Percentiles rank a stretch among this genome's conserved stretches.
phyloP scores from a whole-genome alignment of 306 rosid genomes.

The Corylus heterophylla region DNA sequence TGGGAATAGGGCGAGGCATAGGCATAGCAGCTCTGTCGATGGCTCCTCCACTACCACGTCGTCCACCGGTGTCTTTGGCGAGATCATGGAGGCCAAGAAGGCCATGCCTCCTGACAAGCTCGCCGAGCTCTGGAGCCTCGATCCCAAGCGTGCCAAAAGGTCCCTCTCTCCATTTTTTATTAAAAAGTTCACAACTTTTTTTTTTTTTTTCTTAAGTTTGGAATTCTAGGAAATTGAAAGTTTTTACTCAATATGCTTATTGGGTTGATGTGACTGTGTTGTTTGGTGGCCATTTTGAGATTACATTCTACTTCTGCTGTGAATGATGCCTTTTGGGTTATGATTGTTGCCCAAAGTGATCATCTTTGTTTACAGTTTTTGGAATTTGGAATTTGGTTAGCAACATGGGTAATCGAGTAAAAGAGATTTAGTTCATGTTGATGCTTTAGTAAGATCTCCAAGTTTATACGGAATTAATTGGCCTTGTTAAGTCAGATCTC shows the following conservation, averaged over 20 bases:
- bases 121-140: constrained; percentile 94
- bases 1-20: constrained; percentile 56
- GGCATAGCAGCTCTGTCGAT: constrained; percentile 84
- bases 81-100: constrained; percentile 95
- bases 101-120: constrained; percentile 99
- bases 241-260: neutral
- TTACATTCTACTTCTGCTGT: neutral
- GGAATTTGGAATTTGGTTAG: neutral
- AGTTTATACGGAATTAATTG: neutral
- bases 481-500: neutral
- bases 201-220: neutral
- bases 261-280: neutral
- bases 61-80: constrained; percentile 77
- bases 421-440: neutral
- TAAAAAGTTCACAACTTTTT: neutral
- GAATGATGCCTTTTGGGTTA: neutral
- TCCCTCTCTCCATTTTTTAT: constrained; percentile 27
- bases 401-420: neutral
- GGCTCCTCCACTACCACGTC: constrained; percentile 47
- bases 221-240: neutral
- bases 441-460: neutral
- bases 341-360: neutral
- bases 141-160: constrained; percentile 99
- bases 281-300: neutral
- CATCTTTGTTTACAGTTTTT: neutral